These are phyloP conservation scores for Paecilomyces variotii DNA, from an alignment of 2,329 filamentous ascomycete genomes.

Conservation along the genomic window DNA sequence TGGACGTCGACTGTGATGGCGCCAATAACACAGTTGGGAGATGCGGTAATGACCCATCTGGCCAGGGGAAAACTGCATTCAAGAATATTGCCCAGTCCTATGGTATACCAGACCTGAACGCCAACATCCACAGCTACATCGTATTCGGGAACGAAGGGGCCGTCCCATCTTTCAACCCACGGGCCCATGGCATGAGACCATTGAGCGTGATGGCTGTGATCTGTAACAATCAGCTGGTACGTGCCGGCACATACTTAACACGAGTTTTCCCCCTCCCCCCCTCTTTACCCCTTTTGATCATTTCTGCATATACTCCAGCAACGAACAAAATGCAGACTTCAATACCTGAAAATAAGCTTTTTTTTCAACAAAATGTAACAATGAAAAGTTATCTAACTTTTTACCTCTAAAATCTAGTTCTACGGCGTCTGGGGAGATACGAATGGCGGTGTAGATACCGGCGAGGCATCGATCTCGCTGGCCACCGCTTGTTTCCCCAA, in stretches of 20 bases:
- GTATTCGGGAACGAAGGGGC: constrained; percentile 45
- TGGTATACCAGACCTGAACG: constrained; percentile 40
- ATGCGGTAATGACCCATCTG: constrained; percentile 38
- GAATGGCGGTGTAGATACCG: constrained; percentile 50
- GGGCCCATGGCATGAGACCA: constrained; percentile 39
- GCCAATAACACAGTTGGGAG: constrained; percentile 37
- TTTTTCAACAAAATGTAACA: neutral
- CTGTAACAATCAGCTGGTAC: constrained; percentile 42
- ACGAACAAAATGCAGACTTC: neutral
- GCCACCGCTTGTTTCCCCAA: constrained; percentile 51
- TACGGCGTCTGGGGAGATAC: constrained; percentile 57
- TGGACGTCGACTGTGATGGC: constrained; percentile 55
- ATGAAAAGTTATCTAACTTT: too few relatives aligned
- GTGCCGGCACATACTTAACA: neutral
- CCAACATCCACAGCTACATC: constrained; percentile 47
- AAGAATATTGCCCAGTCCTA: constrained; percentile 31
- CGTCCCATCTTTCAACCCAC: constrained; percentile 35
- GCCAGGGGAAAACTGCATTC: constrained; percentile 41
- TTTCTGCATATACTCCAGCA: neutral
- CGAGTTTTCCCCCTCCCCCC: neutral
- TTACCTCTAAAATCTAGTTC: constrained; percentile 24
- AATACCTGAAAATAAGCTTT: neutral
- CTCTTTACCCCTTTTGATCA: neutral
- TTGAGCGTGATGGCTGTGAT: constrained; percentile 50
- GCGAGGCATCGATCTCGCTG: constrained; percentile 51